A percentile compares a stretch with the other conserved stretches of the same genome.
Conservation (phyloP, 2,329 filamentous ascomycete genomes). For the Apiospora marii region DNA sequence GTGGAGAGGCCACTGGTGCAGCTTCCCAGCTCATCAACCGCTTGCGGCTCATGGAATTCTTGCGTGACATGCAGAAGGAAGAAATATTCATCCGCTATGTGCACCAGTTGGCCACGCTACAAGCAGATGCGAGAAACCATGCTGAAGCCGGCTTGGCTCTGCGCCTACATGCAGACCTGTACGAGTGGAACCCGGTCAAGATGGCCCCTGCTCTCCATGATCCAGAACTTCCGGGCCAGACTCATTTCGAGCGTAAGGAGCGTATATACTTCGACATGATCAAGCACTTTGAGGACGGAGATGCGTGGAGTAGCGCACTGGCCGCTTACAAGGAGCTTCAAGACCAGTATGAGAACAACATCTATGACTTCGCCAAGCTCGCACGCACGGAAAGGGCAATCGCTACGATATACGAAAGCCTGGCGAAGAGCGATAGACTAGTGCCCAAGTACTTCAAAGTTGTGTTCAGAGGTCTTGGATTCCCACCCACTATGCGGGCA, state of each 20-base stretch:
- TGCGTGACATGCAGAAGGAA: slow-evolving; percentile 95
- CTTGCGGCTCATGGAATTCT: slow-evolving; percentile 91
- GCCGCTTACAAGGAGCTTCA: slow-evolving; percentile 90
- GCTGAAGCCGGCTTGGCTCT: slow-evolving; percentile 90
- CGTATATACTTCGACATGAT: slow-evolving; percentile 94
- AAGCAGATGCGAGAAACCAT: slow-evolving; percentile 77
- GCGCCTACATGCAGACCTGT: slow-evolving; percentile 89
- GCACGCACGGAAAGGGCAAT: slow-evolving; percentile 89
- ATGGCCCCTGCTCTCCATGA: slow-evolving; percentile 72
- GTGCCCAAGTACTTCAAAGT: slow-evolving; percentile 92
- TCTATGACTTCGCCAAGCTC: slow-evolving; percentile 91
- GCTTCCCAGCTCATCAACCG: slow-evolving; percentile 87
- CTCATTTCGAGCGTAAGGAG: slow-evolving; percentile 92
- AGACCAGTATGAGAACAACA: slow-evolving; percentile 86
- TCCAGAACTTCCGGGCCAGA: slow-evolving; percentile 82
- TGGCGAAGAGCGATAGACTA: slow-evolving; percentile 80
- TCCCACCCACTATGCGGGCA: slow-evolving; percentile 80
- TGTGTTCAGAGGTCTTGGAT: slow-evolving; percentile 87
- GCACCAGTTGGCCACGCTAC: slow-evolving; percentile 84
- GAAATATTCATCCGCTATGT: slow-evolving; percentile 97
- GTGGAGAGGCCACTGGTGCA: slow-evolving; percentile 75
- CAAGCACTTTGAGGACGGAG: slow-evolving; percentile 92
- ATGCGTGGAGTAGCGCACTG: slow-evolving; percentile 89
- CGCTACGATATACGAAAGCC: slow-evolving; percentile 88
- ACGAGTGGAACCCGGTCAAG: slow-evolving; percentile 84